Evolutionary conservation across 2,329 filamentous ascomycete genomes (phyloP).

Genomic region (Colletotrichum australisinense): DNA sequence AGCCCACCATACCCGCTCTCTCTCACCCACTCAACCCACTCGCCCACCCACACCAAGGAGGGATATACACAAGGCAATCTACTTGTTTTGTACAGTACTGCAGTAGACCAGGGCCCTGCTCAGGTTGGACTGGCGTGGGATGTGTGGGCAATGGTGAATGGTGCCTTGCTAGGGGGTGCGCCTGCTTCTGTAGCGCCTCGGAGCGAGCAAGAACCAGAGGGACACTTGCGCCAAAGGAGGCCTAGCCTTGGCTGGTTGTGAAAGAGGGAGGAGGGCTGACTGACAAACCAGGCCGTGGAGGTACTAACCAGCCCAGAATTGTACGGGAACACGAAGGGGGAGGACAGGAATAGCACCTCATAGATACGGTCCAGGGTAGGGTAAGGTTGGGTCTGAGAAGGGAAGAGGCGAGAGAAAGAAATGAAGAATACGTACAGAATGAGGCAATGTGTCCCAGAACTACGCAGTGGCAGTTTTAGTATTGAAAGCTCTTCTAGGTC

Average conservation of each 20-base stretch:
- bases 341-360: conserved; percentile 9
- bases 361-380: background rate
- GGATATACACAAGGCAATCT: conserved; percentile 12
- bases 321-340: conserved; percentile 10
- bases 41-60: conserved; percentile 17
- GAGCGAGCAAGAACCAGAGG: conserved; percentile 27
- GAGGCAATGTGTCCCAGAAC: background rate
- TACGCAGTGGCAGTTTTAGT: background rate
- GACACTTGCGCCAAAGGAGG: conserved; percentile 29
- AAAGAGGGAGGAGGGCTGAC: conserved; percentile 32
- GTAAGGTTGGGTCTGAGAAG: background rate
- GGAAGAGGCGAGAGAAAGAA: background rate
- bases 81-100: conserved; percentile 8
- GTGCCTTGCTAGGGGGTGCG: conserved; percentile 34
- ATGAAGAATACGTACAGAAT: conserved; percentile 19
- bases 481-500: background rate
- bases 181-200: conserved; percentile 28
- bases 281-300: conserved; percentile 20
- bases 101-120: conserved; percentile 25
- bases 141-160: conserved; percentile 21
- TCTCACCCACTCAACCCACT: conserved; percentile 32
- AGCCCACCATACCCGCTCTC: conserved; percentile 9
- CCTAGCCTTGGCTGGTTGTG: conserved; percentile 25
- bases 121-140: conserved; percentile 14
- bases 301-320: conserved; percentile 13